Base-by-base conservation (phyloP, 352 stramenopile species). In the Pilasporangium apinafurcum region DNA sequence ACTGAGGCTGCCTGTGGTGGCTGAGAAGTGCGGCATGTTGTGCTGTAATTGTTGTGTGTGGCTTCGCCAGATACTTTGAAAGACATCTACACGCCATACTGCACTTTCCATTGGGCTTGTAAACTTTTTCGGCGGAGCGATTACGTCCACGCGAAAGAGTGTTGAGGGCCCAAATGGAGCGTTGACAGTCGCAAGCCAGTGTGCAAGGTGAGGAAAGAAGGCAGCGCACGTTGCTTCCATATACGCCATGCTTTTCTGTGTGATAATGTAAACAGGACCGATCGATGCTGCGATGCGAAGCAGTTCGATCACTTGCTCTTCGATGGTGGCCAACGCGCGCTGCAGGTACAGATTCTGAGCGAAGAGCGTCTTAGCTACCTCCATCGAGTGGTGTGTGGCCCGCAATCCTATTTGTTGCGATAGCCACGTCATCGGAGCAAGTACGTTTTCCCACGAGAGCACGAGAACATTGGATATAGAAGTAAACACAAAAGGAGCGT, bases 381-480 rank as follows among this genome's bases (percentile, higher is more conserved):
- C 58, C 38, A 83, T 44, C 5, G 57, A 48, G 2, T 45, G 37
- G 21, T 53, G 55, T 7, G 66, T 67, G 9, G 65, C 35, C 24
- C 66, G 48, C 5, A 85, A 57, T 3, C 68, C 66, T n/a, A 76
- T 28, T 8, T 67, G 68, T 9, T 62, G 37, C 7, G 47, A 45
- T 26, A 85, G 56, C 26, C 68, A 58, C 24, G 68, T 52, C 47
- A 73, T 62, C 14, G 72, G 72, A 12, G 59, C 56, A 5, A 85
- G 42, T 6, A 83, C 68, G 48, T 85, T 65, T 42, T 85, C 72
- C 68, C 68, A 85, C 26, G 63, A 58, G 31, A 85, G 51, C 34
- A 81, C 62, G 37, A 85, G 57, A 13, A 48, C 63, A 17, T 56
- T 56, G n/a, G n/a, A n/a, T n/a, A n/a, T n/a, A n/a, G n/a, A n/a